Conservation (phyloP, 345 rosid genomes). For the Barbarea vulgaris region DNA sequence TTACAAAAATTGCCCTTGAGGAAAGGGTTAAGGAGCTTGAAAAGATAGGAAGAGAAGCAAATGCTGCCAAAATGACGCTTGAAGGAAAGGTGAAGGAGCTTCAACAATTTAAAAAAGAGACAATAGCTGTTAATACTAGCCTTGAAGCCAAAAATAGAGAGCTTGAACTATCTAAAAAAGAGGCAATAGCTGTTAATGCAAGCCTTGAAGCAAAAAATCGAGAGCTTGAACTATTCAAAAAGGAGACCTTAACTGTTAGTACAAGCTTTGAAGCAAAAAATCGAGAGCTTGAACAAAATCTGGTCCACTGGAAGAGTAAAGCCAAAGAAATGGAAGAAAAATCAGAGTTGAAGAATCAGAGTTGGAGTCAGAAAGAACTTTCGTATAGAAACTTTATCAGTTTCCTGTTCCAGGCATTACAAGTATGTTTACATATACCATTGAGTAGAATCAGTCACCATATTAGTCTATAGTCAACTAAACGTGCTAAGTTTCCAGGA, state of each 20-base stretch:
- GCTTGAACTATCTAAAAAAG: conserved; percentile 52
- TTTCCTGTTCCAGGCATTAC: conserved; percentile 54
- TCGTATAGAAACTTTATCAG: conserved; percentile 46
- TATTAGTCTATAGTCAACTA: conserved; percentile 18
- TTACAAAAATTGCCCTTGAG: conserved; percentile 46
- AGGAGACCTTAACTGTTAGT: conserved; percentile 47
- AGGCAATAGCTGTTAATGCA: conserved; percentile 45
- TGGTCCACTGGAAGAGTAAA: conserved; percentile 52
- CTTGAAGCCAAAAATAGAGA: conserved; percentile 50
- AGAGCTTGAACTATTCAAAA: conserved; percentile 46
- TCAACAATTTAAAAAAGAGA: conserved; percentile 46
- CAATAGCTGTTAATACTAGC: conserved; percentile 40
- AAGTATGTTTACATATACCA: conserved; percentile 48
- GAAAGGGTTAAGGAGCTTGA: conserved; percentile 57
- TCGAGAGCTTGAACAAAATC: conserved; percentile 54
- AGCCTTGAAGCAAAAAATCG: conserved; percentile 43
- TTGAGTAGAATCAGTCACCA: conserved; percentile 36
- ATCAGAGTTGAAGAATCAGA: conserved; percentile 45
- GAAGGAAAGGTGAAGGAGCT: conserved; percentile 36
- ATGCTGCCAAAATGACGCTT: conserved; percentile 48
- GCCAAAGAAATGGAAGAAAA: conserved; percentile 52
- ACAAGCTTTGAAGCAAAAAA: conserved; percentile 46
- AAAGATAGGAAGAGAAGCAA: conserved; percentile 55
- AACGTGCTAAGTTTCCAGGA: conserved; percentile 53
- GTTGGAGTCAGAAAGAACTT: conserved; percentile 63